Percentiles rank a stretch among this genome's conserved stretches.
Evolutionary conservation across 306 rosid genomes (phyloP).

Genomic region (Castanea crenata): DNA sequence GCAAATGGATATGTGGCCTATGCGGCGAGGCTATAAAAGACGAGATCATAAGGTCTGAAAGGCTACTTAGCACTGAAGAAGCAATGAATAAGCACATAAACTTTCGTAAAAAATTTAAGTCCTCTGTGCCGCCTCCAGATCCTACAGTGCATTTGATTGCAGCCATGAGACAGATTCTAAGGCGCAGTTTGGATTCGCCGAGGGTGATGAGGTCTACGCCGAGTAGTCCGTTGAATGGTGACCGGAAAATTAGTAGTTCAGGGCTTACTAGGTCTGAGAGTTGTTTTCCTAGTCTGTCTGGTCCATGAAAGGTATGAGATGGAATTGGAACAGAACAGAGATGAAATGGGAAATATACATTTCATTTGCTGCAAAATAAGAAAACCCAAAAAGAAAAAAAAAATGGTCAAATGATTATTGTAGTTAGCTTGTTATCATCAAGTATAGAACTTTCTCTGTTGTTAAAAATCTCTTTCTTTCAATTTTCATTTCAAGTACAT

Average conservation of each 20-base stretch:
- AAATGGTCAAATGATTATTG: conserved; percentile 17
- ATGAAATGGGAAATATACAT: conserved; percentile 11
- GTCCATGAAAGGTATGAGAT: conserved; percentile 31
- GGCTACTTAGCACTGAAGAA: conserved; percentile 78
- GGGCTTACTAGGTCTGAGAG: conserved; percentile 69
- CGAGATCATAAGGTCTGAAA: conserved; percentile 70
- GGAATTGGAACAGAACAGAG: conserved; percentile 17
- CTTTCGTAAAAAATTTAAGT: conserved; percentile 65
- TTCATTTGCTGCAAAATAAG: conserved; percentile 33
- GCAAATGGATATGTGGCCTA: conserved; percentile 92
- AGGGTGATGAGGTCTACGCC: conserved; percentile 59
- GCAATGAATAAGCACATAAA: conserved; percentile 76
- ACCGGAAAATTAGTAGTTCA: conserved; percentile 27
- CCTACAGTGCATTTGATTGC: conserved; percentile 73
- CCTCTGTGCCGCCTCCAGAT: conserved; percentile 71
- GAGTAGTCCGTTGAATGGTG: conserved; percentile 48
- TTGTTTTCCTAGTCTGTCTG: conserved; percentile 66
- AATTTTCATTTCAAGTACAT: conserved; percentile 12
- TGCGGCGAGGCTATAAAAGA: conserved; percentile 89
- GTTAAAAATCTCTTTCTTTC: conserved; percentile 25
- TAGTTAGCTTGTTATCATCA: conserved; percentile 28
- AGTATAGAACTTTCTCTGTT: conserved; percentile 35
- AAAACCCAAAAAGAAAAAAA: conserved; percentile 18
- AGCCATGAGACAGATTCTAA: conserved; percentile 86
- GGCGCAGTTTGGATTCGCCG: conserved; percentile 76